A percentile compares a stretch with the other conserved stretches of the same genome.
These are phyloP conservation scores for Alternaria conjuncta DNA, from an alignment of 2,329 filamentous ascomycete genomes.

Conservation along the genomic window DNA sequence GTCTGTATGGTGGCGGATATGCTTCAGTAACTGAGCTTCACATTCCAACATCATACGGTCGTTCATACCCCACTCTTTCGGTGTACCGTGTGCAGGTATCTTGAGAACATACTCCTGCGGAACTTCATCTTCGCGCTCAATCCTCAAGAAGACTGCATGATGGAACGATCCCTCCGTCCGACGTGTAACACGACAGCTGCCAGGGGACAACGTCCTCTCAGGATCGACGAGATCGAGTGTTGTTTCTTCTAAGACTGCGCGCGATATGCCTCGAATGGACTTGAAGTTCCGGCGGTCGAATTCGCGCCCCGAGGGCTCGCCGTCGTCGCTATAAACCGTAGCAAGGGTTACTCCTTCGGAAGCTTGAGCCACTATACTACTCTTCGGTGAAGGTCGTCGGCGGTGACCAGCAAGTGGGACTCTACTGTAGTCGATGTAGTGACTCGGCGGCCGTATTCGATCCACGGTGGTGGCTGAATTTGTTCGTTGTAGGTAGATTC, in stretches of 20 bases:
- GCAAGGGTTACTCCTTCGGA: neutral
- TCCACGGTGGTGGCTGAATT: neutral
- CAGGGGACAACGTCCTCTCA: neutral
- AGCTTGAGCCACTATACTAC: neutral
- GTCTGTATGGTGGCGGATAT: slow-evolving; percentile 8
- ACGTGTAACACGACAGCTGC: neutral
- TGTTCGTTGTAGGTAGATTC: neutral
- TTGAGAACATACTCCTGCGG: slow-evolving; percentile 3
- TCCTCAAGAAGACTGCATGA: slow-evolving; percentile 9
- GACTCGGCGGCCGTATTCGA: neutral
- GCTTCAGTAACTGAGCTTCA: slow-evolving; percentile 18
- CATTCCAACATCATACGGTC: slow-evolving; percentile 10
- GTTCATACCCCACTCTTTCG: neutral
- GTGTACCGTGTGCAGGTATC: slow-evolving; percentile 5
- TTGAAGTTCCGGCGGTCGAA: slow-evolving; percentile 5
- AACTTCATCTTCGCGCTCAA: neutral
- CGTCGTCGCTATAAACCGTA: neutral
- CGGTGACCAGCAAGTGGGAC: neutral
- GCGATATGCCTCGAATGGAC: slow-evolving; percentile 1
- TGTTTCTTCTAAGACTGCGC: neutral
- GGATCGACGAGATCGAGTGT: neutral
- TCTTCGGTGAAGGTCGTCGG: neutral
- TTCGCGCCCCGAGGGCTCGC: neutral
- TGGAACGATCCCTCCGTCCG: slow-evolving; percentile 15
- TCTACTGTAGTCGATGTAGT: neutral